Percentiles rank a stretch among this genome's conserved stretches.
Evolutionary conservation across 495 filamentous ascomycete genomes (phyloP).

Genomic region (Beverwykella pulmonaria): DNA sequence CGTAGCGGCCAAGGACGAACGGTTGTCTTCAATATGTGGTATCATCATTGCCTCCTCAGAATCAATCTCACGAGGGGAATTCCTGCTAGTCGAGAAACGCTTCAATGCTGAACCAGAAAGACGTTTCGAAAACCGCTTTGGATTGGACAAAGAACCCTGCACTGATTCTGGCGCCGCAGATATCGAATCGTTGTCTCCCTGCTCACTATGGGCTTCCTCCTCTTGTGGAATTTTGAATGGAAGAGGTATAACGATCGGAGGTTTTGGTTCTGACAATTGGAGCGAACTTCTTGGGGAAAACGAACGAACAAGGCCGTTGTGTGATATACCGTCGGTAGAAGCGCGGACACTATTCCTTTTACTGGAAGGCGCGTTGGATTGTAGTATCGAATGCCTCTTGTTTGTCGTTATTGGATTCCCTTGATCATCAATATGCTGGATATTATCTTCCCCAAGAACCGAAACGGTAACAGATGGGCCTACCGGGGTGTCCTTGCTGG

Average conservation of each 20-base stretch:
- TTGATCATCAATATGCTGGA: constrained; percentile 35
- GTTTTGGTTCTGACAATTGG: constrained; percentile 30
- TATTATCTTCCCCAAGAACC: constrained; percentile 34
- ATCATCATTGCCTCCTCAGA: constrained; percentile 52
- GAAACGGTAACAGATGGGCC: constrained; percentile 24
- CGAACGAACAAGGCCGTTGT: neutral
- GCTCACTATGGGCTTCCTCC: constrained; percentile 42
- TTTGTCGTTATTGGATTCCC: constrained; percentile 14
- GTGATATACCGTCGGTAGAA: constrained; percentile 19
- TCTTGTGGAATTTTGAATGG: constrained; percentile 61
- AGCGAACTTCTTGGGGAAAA: constrained; percentile 22
- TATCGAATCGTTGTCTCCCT: constrained; percentile 59
- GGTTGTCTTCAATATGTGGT: constrained; percentile 44
- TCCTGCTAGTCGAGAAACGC: constrained; percentile 52
- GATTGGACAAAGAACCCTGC: constrained; percentile 46
- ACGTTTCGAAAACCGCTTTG: constrained; percentile 45
- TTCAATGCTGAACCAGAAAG: constrained; percentile 54
- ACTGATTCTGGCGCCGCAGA: constrained; percentile 56
- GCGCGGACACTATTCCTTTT: constrained; percentile 16
- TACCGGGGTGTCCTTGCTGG: constrained; percentile 8
- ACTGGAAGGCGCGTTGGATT: constrained; percentile 3
- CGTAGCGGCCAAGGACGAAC: constrained; percentile 48
- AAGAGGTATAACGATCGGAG: constrained; percentile 48
- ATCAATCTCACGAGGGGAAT: constrained; percentile 37
- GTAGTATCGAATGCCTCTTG: neutral